Conservation (phyloP, 768 basidiomycete genomes). For the Tubosaeta sp. region DNA sequence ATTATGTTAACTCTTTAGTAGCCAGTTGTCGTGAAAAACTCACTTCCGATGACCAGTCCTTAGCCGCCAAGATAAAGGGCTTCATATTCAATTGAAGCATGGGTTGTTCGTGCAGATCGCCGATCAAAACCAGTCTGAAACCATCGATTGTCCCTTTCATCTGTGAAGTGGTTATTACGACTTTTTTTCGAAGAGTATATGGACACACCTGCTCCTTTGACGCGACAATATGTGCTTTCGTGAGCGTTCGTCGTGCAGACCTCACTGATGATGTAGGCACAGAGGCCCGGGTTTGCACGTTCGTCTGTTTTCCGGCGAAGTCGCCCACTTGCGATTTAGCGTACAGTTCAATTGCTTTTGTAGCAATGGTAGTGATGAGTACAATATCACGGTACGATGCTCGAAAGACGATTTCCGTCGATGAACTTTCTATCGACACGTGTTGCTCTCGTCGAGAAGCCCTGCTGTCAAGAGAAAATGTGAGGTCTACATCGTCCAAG, state of each 20-base stretch:
- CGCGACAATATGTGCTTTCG: constrained; percentile 47
- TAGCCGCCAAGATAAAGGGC: constrained; percentile 75
- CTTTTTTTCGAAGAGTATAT: background rate
- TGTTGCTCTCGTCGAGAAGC: constrained; percentile 63
- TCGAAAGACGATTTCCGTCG: constrained; percentile 83
- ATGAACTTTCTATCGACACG: constrained; percentile 77
- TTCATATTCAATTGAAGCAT: constrained; percentile 86
- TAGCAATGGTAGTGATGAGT: constrained; percentile 81
- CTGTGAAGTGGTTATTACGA: constrained; percentile 35
- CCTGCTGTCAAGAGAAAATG: constrained; percentile 84
- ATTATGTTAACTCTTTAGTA: constrained; percentile 1
- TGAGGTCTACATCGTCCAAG: constrained; percentile 87
- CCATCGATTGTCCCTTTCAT: constrained; percentile 85
- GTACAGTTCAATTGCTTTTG: constrained; percentile 83
- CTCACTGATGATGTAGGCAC: constrained; percentile 3
- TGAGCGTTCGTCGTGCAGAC: constrained; percentile 16
- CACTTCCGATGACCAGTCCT: constrained; percentile 94
- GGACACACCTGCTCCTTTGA: constrained; percentile 75
- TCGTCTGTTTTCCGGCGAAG: constrained; percentile 5
- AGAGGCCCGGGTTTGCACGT: constrained; percentile 1
- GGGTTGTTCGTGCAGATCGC: constrained; percentile 92
- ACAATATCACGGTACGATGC: constrained; percentile 95
- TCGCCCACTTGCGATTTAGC: constrained; percentile 34
- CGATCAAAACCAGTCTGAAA: constrained; percentile 89
- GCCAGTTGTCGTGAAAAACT: constrained; percentile 10